Conservation (phyloP, 2,329 filamentous ascomycete species). For the Claviceps fusiformis region DNA sequence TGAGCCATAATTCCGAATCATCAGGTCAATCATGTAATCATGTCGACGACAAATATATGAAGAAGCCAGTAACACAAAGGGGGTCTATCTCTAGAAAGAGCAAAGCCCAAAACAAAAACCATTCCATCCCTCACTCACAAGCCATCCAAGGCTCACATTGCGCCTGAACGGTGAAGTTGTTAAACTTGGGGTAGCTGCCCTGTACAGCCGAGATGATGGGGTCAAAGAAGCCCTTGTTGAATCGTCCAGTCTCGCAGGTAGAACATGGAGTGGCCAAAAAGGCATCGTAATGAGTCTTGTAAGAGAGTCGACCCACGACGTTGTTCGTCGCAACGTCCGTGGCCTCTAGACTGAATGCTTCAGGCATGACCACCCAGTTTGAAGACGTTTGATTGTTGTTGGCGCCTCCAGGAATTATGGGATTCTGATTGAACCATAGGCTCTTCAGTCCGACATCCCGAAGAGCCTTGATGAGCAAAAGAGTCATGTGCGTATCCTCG, state of each 20-base stretch:
- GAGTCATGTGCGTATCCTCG: conserved; percentile 25
- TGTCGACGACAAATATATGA: background rate
- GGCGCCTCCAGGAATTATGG: conserved; percentile 20
- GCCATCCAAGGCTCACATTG: conserved; percentile 26
- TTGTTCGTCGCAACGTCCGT: conserved; percentile 19
- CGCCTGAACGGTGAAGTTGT: conserved; percentile 23
- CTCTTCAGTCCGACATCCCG: conserved; percentile 24
- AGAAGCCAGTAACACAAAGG: conserved; percentile 2
- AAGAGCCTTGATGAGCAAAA: conserved; percentile 25
- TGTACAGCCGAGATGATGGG: conserved; percentile 24
- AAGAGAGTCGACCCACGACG: conserved; percentile 21
- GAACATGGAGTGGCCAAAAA: conserved; percentile 23
- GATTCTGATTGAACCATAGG: conserved; percentile 27
- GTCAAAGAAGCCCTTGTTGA: conserved; percentile 23
- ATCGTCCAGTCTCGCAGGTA: conserved; percentile 21
- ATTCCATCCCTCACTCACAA: conserved; percentile 13
- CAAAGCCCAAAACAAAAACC: background rate
- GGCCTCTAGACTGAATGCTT: conserved; percentile 22
- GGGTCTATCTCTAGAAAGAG: conserved; percentile 3
- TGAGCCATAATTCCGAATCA: conserved; percentile 7
- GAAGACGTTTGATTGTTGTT: conserved; percentile 15
- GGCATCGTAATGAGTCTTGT: conserved; percentile 24
- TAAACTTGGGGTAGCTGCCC: conserved; percentile 24
- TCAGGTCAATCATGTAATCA: conserved; percentile 5
- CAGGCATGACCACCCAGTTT: conserved; percentile 27